These are phyloP conservation scores for Hygrocybe punicea DNA, from an alignment of 768 basidiomycete genomes.

Conservation along the genomic window DNA sequence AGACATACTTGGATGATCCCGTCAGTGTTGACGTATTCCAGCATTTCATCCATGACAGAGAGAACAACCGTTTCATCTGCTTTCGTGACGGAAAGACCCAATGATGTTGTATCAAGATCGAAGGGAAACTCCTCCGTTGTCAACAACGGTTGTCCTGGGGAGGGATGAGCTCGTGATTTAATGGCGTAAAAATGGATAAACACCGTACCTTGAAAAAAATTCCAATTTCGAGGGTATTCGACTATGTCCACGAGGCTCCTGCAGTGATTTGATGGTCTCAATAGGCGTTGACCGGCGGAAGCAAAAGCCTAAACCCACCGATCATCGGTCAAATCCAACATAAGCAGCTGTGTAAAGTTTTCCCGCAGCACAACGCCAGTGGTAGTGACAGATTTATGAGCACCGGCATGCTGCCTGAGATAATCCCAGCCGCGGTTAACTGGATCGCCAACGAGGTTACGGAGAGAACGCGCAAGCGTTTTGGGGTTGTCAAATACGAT, in stretches of 20 bases:
- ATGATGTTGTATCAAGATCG: conserved; percentile 58
- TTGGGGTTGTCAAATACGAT: conserved; percentile 46
- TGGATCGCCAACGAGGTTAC: conserved; percentile 49
- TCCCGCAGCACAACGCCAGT: conserved; percentile 41
- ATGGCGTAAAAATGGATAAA: conserved; percentile 1
- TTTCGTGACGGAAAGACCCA: conserved; percentile 45
- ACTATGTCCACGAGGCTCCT: conserved; percentile 47
- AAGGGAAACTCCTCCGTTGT: conserved; percentile 50
- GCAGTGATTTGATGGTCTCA: neutral
- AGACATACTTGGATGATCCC: conserved; percentile 47
- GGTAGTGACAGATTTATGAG: conserved; percentile 45
- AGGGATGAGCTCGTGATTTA: conserved; percentile 1
- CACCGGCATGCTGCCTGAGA: conserved; percentile 39
- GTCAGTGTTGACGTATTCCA: conserved; percentile 46
- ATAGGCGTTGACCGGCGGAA: neutral
- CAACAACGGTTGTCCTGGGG: conserved; percentile 36
- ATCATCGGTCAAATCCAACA: conserved; percentile 50
- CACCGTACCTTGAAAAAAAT: conserved; percentile 49
- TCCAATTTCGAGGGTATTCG: conserved; percentile 46
- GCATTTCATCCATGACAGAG: conserved; percentile 57
- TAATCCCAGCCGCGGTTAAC: conserved; percentile 41
- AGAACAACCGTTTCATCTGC: conserved; percentile 31
- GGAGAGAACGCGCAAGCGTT: conserved; percentile 44
- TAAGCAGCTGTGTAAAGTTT: conserved; percentile 59
- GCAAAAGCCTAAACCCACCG: conserved; percentile 27